phyloP scores from a whole-genome alignment of 2,329 filamentous ascomycete genomes.

The Fusarium concolor region DNA sequence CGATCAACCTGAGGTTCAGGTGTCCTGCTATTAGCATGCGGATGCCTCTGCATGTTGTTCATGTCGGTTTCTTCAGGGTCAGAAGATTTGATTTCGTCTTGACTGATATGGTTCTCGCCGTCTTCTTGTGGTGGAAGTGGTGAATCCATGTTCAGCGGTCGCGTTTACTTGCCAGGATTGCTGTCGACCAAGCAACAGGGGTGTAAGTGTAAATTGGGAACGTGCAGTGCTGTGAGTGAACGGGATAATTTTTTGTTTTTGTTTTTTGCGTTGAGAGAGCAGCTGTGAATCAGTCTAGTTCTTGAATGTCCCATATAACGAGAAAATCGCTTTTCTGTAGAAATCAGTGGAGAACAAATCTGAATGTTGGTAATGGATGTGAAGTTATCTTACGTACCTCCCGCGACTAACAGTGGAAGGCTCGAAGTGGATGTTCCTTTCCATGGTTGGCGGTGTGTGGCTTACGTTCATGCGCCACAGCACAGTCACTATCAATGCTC shows the following conservation, averaged over 20 bases:
- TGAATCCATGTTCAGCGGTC: constrained; percentile 36
- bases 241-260: neutral
- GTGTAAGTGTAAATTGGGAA: constrained; percentile 14
- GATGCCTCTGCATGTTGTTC: constrained; percentile 37
- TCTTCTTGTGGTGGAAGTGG: constrained; percentile 30
- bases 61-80: constrained; percentile 34
- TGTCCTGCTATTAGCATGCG: constrained; percentile 47
- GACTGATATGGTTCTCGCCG: constrained; percentile 30
- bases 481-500: constrained; percentile 25
- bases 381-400: no score
- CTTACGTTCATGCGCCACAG: constrained; percentile 43
- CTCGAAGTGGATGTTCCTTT: constrained; percentile 5
- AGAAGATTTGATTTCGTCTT: constrained; percentile 25
- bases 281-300: neutral
- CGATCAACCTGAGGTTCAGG: constrained; percentile 54
- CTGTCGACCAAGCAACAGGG: constrained; percentile 42
- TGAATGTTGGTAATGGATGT: neutral
- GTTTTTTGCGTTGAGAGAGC: neutral
- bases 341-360: neutral
- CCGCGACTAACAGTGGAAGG: neutral
- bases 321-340: neutral
- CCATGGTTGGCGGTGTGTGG: constrained; percentile 44
- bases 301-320: neutral
- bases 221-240: constrained; percentile 12
- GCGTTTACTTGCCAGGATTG: constrained; percentile 23